Percentiles rank a stretch among this genome's conserved stretches.
Conservation (phyloP, 495 filamentous ascomycete species). For the Cercophora newfieldiana region DNA sequence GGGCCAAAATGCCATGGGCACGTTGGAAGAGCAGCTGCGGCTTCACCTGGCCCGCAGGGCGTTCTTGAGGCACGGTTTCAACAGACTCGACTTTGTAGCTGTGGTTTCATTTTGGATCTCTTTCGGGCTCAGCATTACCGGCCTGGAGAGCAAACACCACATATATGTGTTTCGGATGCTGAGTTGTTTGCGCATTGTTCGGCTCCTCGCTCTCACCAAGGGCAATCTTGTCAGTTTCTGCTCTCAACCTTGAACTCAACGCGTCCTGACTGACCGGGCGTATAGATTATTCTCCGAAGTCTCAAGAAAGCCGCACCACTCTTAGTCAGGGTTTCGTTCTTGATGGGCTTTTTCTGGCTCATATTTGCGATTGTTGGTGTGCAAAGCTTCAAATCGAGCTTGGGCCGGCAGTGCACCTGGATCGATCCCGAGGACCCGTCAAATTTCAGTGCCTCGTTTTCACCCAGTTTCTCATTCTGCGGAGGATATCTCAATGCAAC, state of each 20-base stretch:
- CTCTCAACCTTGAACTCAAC: not conserved
- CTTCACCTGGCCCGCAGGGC: slow-evolving; percentile 84
- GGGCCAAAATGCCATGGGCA: slow-evolving; percentile 45
- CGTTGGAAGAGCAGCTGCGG: slow-evolving; percentile 78
- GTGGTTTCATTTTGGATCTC: slow-evolving; percentile 96
- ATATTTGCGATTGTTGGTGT: slow-evolving; percentile 95
- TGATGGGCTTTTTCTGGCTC: slow-evolving; percentile 99
- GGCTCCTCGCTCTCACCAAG: slow-evolving; percentile 84
- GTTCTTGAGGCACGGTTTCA: slow-evolving; percentile 93
- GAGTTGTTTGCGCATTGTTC: slow-evolving; percentile 86
- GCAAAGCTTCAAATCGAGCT: slow-evolving; percentile 95
- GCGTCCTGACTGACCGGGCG: slow-evolving; percentile 27
- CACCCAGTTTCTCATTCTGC: slow-evolving; percentile 71
- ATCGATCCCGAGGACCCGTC: slow-evolving; percentile 56
- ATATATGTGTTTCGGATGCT: slow-evolving; percentile 95
- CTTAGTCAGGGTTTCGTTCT: slow-evolving; percentile 91
- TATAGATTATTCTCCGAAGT: slow-evolving; percentile 84
- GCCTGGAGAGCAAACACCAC: slow-evolving; percentile 65
- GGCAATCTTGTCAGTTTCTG: slow-evolving; percentile 71
- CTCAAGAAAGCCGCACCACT: slow-evolving; percentile 92
- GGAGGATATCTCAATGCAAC: slow-evolving; percentile 71
- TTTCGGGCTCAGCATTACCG: slow-evolving; percentile 67
- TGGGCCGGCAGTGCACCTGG: slow-evolving; percentile 88
- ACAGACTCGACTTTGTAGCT: slow-evolving; percentile 91
- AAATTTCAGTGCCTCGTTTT: slow-evolving; percentile 46